Base-by-base conservation (phyloP, 2,329 filamentous ascomycete species). In the Colletotrichum sp. region DNA sequence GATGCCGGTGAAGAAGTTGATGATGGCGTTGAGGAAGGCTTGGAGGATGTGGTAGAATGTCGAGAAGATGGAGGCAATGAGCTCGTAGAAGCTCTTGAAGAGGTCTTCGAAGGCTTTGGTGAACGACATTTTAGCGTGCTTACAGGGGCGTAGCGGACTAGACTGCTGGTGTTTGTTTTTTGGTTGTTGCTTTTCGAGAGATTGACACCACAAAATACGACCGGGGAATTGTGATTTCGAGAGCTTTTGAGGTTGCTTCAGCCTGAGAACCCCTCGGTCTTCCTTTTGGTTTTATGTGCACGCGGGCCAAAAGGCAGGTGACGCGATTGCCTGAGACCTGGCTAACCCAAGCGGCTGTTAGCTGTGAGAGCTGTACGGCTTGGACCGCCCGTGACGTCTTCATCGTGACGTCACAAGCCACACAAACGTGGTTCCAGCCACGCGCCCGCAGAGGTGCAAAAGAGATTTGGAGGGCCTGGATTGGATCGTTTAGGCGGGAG, bases 71-170 rank as follows among this genome's bases (percentile, higher is more conserved):
- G 85, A 86, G 39, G 83, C 79, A 52, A 86, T 74, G 34, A 87
- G 84, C 80, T 87, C 85, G 75, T 84, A 86, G 79, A 87, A 80
- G 79, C 84, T 86, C 78, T 83, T 84, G 80, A 86, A 79, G 65
- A 87, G 80, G 78, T 85, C 83, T 60, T 79, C 78, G 68, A 87
- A 76, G 34, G 85, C 86, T 60, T 80, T 78, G 26, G 81, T 81
- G 79, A 87, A 74, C 59, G 84, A 80, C 83, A 85, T 84, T 70
- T 68, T 83, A 77, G 63, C 21, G 39, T 13, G 32, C 4, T 32
- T 48, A 9, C 16, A 39, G 61, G 18, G 60, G n/a, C 6, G n/a
- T 3, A 18, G 12, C 7, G n/a, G 14, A 30, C 24, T 30, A 6
- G 52, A 32, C 10, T 26, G 57, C 14, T 43, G 9, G 7, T 57